Percentiles rank a stretch among this genome's conserved stretches.
These are phyloP conservation scores for Myxozyma monticola DNA, from an alignment of 805 yeast species.

Conservation along the genomic window DNA sequence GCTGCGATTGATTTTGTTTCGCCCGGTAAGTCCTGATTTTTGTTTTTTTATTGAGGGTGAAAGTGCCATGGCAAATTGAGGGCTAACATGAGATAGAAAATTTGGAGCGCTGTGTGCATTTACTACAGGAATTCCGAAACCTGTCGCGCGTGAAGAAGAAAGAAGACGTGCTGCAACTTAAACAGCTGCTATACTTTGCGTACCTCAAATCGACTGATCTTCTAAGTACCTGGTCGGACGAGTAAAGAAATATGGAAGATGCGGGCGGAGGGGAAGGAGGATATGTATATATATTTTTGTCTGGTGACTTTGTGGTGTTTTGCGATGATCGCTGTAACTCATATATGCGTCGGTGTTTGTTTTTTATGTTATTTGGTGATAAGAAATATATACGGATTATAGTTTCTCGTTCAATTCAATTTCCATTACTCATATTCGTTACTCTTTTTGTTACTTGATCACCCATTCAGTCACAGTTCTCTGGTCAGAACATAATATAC, in stretches of 20 bases:
- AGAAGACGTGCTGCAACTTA: conserved; percentile 26
- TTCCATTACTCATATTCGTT: too few relatives aligned
- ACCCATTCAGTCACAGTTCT: background rate
- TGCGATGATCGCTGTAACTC: background rate
- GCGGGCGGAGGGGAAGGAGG: too few relatives aligned
- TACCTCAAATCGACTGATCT: conserved; percentile 13
- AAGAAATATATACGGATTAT: too few relatives aligned
- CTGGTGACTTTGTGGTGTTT: too few relatives aligned
- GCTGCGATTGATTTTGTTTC: conserved; percentile 27
- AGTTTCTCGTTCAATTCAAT: too few relatives aligned
- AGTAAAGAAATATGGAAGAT: background rate
- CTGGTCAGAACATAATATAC: too few relatives aligned
- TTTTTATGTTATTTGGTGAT: too few relatives aligned
- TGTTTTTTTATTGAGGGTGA: background rate
- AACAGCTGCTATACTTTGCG: conserved; percentile 19
- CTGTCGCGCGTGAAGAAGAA: conserved; percentile 20
- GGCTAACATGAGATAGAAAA: conserved; percentile 11
- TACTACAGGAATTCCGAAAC: conserved; percentile 18
- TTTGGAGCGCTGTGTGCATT: conserved; percentile 11
- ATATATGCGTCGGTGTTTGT: too few relatives aligned
- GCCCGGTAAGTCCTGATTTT: conserved; percentile 15
- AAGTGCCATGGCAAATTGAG: background rate
- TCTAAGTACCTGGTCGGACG: too few relatives aligned
- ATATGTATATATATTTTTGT: background rate
- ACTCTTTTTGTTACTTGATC: too few relatives aligned